Evolutionary conservation across 2,329 filamentous ascomycete genomes (phyloP), one percentile per base, ranked within the genome.

Genomic region (Ceratocystis albifundus): DNA sequence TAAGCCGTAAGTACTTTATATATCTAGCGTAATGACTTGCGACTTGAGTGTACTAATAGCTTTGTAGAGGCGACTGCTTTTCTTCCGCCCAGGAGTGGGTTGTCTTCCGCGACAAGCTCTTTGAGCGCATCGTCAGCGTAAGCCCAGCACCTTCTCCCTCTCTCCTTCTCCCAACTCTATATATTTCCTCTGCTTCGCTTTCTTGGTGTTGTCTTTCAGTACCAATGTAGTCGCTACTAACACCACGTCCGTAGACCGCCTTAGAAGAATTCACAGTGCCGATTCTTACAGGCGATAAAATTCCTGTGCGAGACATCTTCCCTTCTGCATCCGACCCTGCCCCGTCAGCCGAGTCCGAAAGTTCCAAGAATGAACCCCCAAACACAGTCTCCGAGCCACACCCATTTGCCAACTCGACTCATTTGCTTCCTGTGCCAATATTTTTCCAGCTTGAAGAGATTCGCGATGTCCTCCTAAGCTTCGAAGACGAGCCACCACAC

Each of bases 401-500:
- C 30, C 15, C 55, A 10, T 30, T 59, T 59, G 8, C 28, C 70
- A 73, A 69, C 65, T 69, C 17, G n/a, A 70, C 78, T 8, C 78
- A 78, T 50, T 76, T 78, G 20, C 79, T 92, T 15, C 88, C 88
- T 1, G 79, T 80, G 6, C 85, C 86, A 69, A 79, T 93, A 62
- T 76, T 80, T 67, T 79, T 81, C 65, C 83, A 90, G 73, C 76
- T 90, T 61, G 74, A 76, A 68, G 83, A 83, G 67, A 86, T 90
- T 70, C 80, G 76, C 48, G 75, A 76, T 4, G 85, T 86, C 17
- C 79, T 96, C 62, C 80, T 79, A 2, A 83, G 82, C 70, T 99
- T 99, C 75, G 74, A 83, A 25, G 78, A 80, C 2, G 83, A 88
- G 71, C 93, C 94, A 0, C 94, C 94, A 0, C 90, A 97, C 74